Evolutionary conservation across 176 grass and related monocot genomes (phyloP).

Genomic region (Microstegium vimineum): DNA sequence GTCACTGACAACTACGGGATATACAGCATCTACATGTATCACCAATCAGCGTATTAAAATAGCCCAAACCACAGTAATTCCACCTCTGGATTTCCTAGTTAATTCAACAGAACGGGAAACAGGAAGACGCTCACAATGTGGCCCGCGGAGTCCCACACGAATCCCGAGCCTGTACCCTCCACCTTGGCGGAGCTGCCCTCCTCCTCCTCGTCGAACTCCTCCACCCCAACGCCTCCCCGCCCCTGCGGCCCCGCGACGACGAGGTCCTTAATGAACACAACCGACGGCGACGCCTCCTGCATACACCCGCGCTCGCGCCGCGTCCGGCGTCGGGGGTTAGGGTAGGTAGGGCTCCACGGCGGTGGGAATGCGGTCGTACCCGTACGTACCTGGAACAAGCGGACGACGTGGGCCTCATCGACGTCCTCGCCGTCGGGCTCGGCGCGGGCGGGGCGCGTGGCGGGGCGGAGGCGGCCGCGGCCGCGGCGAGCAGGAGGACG

Average conservation of each 20-base stretch:
- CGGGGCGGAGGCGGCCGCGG: neutral
- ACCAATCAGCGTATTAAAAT: neutral
- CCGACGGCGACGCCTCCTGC: constrained; percentile 78
- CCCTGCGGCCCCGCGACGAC: neutral
- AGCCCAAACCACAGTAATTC: neutral
- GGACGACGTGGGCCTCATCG: constrained; percentile 42
- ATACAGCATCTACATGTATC: neutral
- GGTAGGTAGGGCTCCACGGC: neutral
- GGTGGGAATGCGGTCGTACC: accelerated
- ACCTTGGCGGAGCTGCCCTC: constrained; percentile 53
- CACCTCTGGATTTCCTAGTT: neutral
- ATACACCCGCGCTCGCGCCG: too few species aligned
- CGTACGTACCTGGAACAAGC: constrained; percentile 44
- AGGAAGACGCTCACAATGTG: constrained; percentile 56
- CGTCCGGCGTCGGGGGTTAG: too few species aligned
- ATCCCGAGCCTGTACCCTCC: constrained; percentile 70
- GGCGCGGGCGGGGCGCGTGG: neutral
- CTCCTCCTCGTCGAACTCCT: constrained; percentile 30
- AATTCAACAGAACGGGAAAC: neutral
- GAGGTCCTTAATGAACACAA: constrained; percentile 88
- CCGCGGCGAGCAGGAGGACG: constrained; percentile 14
- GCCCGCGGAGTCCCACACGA: constrained; percentile 69
- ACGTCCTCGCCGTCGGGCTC: constrained; percentile 28
- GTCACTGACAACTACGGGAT: too few species aligned
- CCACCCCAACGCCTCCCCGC: neutral